Conservation (phyloP, 169 alveolate species). For the Toxoplasma gondii region DNA sequence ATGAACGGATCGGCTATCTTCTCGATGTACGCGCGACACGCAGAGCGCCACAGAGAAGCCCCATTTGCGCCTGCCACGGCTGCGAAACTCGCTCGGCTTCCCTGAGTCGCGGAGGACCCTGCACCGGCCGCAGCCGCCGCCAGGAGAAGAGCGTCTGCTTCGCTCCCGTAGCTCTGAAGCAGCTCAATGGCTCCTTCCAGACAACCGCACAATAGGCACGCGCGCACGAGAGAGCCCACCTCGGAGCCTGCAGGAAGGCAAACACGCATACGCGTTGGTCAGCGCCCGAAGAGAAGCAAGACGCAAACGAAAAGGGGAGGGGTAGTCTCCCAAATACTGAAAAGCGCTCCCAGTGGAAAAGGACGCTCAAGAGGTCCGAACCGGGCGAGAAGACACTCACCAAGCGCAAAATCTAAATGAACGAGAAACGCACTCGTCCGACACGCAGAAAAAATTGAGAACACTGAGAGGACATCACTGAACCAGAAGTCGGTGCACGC, state of each 20-base stretch:
- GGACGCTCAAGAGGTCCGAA: too few species aligned
- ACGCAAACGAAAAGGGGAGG: not conserved
- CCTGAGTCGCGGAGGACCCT: not conserved
- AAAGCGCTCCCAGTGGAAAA: too few species aligned
- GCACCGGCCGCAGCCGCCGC: conserved; percentile 61
- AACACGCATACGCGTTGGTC: not conserved
- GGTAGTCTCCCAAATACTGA: not conserved
- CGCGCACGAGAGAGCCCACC: conserved; percentile 38
- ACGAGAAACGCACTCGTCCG: too few species aligned
- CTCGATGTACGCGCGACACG: conserved; percentile 31
- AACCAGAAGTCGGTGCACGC: too few species aligned
- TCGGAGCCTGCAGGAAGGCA: conserved; percentile 10
- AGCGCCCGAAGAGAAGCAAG: not conserved
- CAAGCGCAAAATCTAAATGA: too few species aligned
- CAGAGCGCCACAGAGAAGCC: conserved; percentile 15
- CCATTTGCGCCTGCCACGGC: conserved; percentile 46
- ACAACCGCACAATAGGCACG: conserved; percentile 52
- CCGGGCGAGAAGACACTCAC: too few species aligned
- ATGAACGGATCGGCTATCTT: conserved; percentile 48
- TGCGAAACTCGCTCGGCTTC: not conserved
- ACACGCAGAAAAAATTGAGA: too few species aligned
- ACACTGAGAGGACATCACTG: too few species aligned
- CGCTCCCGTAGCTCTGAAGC: conserved; percentile 43
- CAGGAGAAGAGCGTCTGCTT: conserved; percentile 56
- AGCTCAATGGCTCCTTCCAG: conserved; percentile 56